Percentiles rank a stretch among this genome's conserved stretches.
phyloP scores from a whole-genome alignment of 192 early-diverging fungal genomes.

The Linnemannia exigua region DNA sequence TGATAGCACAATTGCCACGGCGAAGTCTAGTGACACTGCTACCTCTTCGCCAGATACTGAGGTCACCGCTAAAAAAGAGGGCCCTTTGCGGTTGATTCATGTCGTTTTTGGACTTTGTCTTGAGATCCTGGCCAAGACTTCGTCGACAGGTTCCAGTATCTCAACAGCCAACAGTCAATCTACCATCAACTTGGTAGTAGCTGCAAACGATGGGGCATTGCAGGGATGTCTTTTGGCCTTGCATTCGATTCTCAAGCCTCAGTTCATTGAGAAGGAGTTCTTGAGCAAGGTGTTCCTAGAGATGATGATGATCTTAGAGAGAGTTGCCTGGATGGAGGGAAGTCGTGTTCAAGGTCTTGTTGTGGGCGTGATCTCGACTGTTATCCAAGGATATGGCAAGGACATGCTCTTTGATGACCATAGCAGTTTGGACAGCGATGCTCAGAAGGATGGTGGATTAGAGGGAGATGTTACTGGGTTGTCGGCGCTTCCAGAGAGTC shows the following conservation, averaged over 20 bases:
- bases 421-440: not conserved
- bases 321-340: conserved; percentile 80
- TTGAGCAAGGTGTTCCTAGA: conserved; percentile 75
- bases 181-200: conserved; percentile 46
- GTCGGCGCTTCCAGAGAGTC: conserved; percentile 23
- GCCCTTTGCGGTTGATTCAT: conserved; percentile 63
- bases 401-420: conserved; percentile 33
- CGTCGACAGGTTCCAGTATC: conserved; percentile 29
- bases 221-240: conserved; percentile 67
- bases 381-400: conserved; percentile 43
- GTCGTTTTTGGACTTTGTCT: conserved; percentile 82
- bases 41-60: not conserved
- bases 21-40: too few species aligned
- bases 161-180: conserved; percentile 41
- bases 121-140: conserved; percentile 66
- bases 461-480: not conserved
- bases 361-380: conserved; percentile 52
- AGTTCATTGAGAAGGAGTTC: conserved; percentile 53
- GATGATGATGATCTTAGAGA: conserved; percentile 77
- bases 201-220: conserved; percentile 56
- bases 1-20: not conserved
- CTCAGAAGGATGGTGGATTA: not conserved
- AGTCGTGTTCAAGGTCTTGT: conserved; percentile 68
- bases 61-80: conserved; percentile 10
- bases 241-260: conserved; percentile 66